Base-by-base conservation (phyloP, 306 rosid species). In the Vigna nakashimae region DNA sequence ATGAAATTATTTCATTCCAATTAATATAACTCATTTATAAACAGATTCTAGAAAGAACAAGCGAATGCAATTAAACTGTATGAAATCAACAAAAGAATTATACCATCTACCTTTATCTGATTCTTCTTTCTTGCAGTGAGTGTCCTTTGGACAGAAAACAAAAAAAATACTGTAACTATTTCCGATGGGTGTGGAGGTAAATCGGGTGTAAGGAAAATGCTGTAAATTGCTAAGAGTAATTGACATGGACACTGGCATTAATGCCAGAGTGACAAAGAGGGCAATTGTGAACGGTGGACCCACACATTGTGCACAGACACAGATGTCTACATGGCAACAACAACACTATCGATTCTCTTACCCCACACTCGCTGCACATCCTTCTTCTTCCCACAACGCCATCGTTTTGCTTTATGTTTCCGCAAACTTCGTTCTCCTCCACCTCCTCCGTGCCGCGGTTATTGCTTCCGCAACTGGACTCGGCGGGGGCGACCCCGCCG, bases 251-350 rank as follows among this genome's bases (percentile, higher is more conserved):
- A 34, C 91, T 88, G 9, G 91, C 91, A 84, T 78, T 90, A 24
- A 88, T 85, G 49, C 69, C 77, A 60, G 89, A 85, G 11, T 74
- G 69, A 72, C 98, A 94, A 1, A 88, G 83, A 0, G 97, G 98
- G 75, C 98, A 94, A 73, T 57, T 65, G 38, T 59, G 84, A 0
- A 80, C 32, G 8, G 70, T 50, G 89, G 98, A 89, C 84, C 93
- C 98, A 71, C 98, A 94, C 46, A 57, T 49, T 8, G 92, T 76
- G 55, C 97, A 94, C 2, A 92, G 50, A 82, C 98, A 92, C 18
- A 94, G 81, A 87, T 92, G 98, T 84, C 98, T 85, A 75, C 98
- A 94, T 18, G 96, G 97, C 67, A 94, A 77, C 76, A 90, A 46
- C 85, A 94, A 48, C 85, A 94, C 96, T 74, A 74, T 87, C 9